A percentile compares a stretch with the other conserved stretches of the same genome.
phyloP scores from a whole-genome alignment of 164 flowering plant genomes.

The Tetrastigma voinierianum region DNA sequence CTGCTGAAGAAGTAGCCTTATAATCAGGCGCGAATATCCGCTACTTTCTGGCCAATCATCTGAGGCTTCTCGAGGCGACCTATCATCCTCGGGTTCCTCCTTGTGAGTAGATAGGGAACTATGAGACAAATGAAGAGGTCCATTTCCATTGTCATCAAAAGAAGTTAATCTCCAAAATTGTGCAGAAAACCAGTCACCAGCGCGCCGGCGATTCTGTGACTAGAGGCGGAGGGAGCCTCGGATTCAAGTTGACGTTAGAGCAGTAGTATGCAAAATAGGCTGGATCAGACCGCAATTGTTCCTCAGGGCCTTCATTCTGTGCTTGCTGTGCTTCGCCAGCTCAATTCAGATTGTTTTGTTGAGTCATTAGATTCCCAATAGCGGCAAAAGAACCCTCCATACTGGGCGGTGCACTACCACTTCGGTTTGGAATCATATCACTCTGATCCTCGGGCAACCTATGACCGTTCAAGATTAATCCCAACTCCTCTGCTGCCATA shows the following conservation, averaged over 20 bases:
- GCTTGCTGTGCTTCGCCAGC: too few relatives aligned
- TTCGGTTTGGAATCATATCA: constrained; percentile 60
- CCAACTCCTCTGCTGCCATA: constrained; percentile 61
- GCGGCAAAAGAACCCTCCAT: constrained; percentile 96
- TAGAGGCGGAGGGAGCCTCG: constrained; percentile 78
- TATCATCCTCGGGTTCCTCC: constrained; percentile 81
- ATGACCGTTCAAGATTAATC: constrained; percentile 50
- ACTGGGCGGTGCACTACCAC: constrained; percentile 97
- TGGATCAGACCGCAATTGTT: constrained; percentile 64
- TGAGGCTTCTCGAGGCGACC: constrained; percentile 37
- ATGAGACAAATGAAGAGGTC: constrained; percentile 34
- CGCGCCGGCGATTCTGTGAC: constrained; percentile 58
- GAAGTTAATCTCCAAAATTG: constrained; percentile 44
- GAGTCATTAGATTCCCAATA: constrained; percentile 46
- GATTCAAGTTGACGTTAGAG: constrained; percentile 69
- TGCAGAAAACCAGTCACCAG: constrained; percentile 52
- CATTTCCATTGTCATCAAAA: constrained; percentile 41
- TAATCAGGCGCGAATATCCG: constrained; percentile 17
- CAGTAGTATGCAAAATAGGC: constrained; percentile 61
- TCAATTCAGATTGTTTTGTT: constrained; percentile 30
- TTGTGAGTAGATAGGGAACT: constrained; percentile 65
- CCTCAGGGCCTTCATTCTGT: constrained; percentile 51
- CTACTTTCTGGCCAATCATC: constrained; percentile 36
- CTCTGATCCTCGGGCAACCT: constrained; percentile 30
- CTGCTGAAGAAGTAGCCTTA: constrained; percentile 31